phyloP scores from a whole-genome alignment of 257 asterid genomes.

The Solanum corneliomulleri region DNA sequence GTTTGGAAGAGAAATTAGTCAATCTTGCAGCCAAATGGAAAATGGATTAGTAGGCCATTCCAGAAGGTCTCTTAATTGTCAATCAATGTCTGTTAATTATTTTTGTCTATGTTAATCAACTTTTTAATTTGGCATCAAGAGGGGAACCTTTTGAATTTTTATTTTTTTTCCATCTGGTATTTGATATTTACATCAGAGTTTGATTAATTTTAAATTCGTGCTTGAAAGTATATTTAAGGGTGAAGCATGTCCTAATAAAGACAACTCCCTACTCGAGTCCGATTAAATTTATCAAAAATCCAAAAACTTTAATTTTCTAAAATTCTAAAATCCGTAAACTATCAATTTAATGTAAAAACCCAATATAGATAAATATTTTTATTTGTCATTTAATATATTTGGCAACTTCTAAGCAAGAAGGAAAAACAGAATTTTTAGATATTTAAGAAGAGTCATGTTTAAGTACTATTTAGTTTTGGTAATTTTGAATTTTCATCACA shows the following conservation, averaged over 20 bases:
- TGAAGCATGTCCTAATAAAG: no score
- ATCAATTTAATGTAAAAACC: no score
- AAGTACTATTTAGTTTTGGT: neutral
- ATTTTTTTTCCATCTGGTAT: neutral
- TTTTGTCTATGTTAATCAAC: neutral
- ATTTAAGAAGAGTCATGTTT: neutral
- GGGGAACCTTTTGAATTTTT: neutral
- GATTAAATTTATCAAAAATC: neutral
- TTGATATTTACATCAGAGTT: rapidly evolving
- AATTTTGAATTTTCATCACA: neutral
- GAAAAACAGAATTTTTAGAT: neutral
- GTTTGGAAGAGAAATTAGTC: neutral
- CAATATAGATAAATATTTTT: neutral
- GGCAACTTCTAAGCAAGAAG: neutral
- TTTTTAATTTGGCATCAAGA: neutral
- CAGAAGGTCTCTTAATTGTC: neutral
- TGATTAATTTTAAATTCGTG: no score
- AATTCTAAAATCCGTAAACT: neutral
- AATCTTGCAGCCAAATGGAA: neutral
- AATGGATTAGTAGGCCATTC: neutral
- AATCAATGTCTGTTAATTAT: neutral
- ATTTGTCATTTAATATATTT: neutral
- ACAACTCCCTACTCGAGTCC: no score
- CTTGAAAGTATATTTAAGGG: no score
- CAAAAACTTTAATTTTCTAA: no score